Percentiles rank a stretch among this genome's conserved stretches.
phyloP scores from a whole-genome alignment of 768 basidiomycete species.

The Mycena haematopus region DNA sequence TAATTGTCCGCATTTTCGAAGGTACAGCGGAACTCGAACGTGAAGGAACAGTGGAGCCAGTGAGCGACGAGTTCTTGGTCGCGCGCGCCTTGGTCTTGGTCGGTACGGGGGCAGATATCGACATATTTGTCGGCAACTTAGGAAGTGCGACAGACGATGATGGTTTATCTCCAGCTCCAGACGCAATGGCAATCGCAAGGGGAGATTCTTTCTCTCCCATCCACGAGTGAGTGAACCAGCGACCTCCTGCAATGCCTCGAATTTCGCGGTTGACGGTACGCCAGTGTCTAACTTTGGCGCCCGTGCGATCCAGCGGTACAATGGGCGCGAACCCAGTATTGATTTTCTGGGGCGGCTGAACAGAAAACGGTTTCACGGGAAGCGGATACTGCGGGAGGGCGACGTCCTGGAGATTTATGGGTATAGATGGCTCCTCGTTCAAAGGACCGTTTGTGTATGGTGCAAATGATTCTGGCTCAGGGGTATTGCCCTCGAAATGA shows the following conservation, averaged over 20 bases:
- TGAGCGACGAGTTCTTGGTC: slow-evolving; percentile 47
- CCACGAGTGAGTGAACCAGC: slow-evolving; percentile 83
- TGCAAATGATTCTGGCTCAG: slow-evolving; percentile 52
- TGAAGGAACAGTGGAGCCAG: slow-evolving; percentile 60
- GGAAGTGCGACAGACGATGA: slow-evolving; percentile 40
- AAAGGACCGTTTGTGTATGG: slow-evolving; percentile 31
- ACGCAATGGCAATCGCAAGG: slow-evolving; percentile 49
- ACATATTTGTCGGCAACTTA: slow-evolving; percentile 44
- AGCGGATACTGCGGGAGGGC: slow-evolving; percentile 79
- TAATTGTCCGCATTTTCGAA: slow-evolving; percentile 72
- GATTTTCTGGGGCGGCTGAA: slow-evolving; percentile 81
- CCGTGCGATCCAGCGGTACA: slow-evolving; percentile 68
- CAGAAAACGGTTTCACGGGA: slow-evolving; percentile 83
- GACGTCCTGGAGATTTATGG: slow-evolving; percentile 57
- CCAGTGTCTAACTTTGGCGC: slow-evolving; percentile 73
- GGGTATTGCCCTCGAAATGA: slow-evolving; percentile 53
- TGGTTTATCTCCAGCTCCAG: slow-evolving; percentile 37
- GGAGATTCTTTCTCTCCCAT: slow-evolving; percentile 85
- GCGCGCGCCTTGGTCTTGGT: slow-evolving; percentile 53
- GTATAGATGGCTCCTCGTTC: slow-evolving; percentile 45
- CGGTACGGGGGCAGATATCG: slow-evolving; percentile 53
- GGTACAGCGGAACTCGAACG: slow-evolving; percentile 63
- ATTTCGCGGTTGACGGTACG: slow-evolving; percentile 77
- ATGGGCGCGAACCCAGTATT: slow-evolving; percentile 72
- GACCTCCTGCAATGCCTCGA: slow-evolving; percentile 81